Conservation (phyloP, 2,329 filamentous ascomycete genomes). For the Basipetospora chlamydospora region DNA sequence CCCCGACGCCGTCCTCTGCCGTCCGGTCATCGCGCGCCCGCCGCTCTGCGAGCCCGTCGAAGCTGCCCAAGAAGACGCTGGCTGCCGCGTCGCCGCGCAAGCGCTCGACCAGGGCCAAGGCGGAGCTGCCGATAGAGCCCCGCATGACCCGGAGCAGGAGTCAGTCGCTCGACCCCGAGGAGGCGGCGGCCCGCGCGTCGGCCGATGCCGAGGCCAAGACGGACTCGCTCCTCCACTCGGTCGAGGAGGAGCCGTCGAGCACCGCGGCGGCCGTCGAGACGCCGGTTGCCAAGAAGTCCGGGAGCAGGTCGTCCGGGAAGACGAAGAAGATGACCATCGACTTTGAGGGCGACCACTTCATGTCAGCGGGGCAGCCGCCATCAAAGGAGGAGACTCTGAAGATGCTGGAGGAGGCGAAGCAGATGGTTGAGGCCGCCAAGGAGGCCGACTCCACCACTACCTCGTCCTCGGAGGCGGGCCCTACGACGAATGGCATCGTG, state of each 20-base stretch:
- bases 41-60: slow-evolving; percentile 43
- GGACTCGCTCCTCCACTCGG: slow-evolving; percentile 1
- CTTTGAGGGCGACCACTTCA: slow-evolving; percentile 26
- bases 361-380: slow-evolving; percentile 46
- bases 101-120: slow-evolving; percentile 21
- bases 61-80: slow-evolving; percentile 31
- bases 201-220: slow-evolving; percentile 2
- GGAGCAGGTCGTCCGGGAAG: slow-evolving; percentile 17
- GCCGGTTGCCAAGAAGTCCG: slow-evolving; percentile 16
- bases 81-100: slow-evolving; percentile 39
- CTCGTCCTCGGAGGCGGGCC: slow-evolving; percentile 20
- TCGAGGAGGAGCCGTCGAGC: slow-evolving; percentile 14
- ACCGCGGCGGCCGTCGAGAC: slow-evolving; percentile 25
- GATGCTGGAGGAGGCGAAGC: slow-evolving; percentile 75
- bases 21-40: slow-evolving; percentile 33
- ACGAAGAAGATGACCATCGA: slow-evolving; percentile 38
- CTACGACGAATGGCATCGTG: slow-evolving; percentile 4
- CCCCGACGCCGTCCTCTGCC: slow-evolving; percentile 32
- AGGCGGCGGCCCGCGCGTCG: background rate
- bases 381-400: slow-evolving; percentile 63
- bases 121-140: slow-evolving; percentile 1
- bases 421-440: slow-evolving; percentile 62
- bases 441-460: slow-evolving; percentile 21
- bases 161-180: slow-evolving; percentile 5
- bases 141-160: slow-evolving; percentile 4